Conservation (phyloP, 2,329 filamentous ascomycete species). For the Neodidymelliopsis sp. region DNA sequence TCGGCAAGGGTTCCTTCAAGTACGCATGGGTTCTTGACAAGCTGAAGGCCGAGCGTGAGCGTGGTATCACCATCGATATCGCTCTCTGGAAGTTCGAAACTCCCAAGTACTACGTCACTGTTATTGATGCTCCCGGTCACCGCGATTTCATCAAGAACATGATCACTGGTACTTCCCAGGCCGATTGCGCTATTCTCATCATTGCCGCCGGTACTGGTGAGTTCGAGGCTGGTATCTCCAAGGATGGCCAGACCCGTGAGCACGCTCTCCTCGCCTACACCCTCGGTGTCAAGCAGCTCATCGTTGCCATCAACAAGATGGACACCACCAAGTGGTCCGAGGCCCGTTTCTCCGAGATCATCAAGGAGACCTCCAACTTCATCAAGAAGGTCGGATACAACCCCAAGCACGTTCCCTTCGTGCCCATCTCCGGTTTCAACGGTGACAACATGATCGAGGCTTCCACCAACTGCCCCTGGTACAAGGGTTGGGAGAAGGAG, state of each 20-base stretch:
- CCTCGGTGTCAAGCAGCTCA: constrained; percentile 99
- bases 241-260: constrained; percentile 99
- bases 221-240: constrained; percentile 99
- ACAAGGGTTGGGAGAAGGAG: constrained; percentile 99
- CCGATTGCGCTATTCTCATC: constrained; percentile 99
- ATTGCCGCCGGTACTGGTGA: constrained; percentile 99
- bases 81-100: constrained; percentile 99
- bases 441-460: constrained; percentile 98
- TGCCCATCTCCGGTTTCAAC: constrained; percentile 99
- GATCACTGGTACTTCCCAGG: constrained; percentile 99
- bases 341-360: constrained; percentile 96
- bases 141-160: constrained; percentile 99
- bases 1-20: constrained; percentile 99
- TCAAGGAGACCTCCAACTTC: constrained; percentile 99
- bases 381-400: constrained; percentile 99
- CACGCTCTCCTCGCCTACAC: constrained; percentile 99
- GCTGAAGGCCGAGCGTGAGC: constrained; percentile 99
- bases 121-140: constrained; percentile 95
- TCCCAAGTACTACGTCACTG: constrained; percentile 95
- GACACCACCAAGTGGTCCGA: constrained; percentile 99
- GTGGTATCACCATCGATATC: constrained; percentile 99
- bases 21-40: constrained; percentile 99
- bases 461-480: constrained; percentile 97
- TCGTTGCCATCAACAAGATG: constrained; percentile 99
- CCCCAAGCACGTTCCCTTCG: constrained; percentile 98